Evolutionary conservation across 2,329 filamentous ascomycete species (phyloP), one percentile per base, ranked within the genome.

Genomic region (Alternaria angustiovoidea): DNA sequence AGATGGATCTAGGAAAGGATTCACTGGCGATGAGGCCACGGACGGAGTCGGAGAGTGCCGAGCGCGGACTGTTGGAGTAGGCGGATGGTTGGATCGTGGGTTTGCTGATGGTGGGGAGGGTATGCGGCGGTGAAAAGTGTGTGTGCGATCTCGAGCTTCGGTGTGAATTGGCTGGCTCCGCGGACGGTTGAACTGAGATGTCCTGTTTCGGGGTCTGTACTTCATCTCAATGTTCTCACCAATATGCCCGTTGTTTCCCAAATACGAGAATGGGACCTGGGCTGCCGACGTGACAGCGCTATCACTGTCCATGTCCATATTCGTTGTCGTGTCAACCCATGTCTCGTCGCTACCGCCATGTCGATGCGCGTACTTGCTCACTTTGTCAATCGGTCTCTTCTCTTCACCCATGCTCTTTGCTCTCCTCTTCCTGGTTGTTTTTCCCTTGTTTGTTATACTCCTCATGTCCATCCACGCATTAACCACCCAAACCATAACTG

Each of bases 301-400:
- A 20, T 38, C 46, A n/a, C 20, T 38, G 8, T 38, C n/a, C 24
- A 30, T n/a, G 16, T 28, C 7, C 4, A n/a, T 11, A 2, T 32
- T 18, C 18, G 20, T 5, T 3, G 0, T 9, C 4, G 6, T 18
- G 4, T 22, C 18, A 7, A 14, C 16, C 12, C 18, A 1, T 26
- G 43, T 36, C 1, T 36, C 32, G 3, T 8, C 18, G 24, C 22
- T 14, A 14, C 28, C 9, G 20, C 43, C 7, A 26, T 24, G 16
- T 39, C 11, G 41, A 22, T 48, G 49, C 7, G 44, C 54, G 39
- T 66, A 68, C 38, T 59, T 65, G 12, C 46, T 54, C n/a, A 61
- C 58, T 44, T 68, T 68, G 18, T 71, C 63, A 7, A 65, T 26
- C 26, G 66, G 63, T 39, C 57, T 54, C 7, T 24, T 44, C 43